Evolutionary conservation across 768 basidiomycete species (phyloP), one percentile per base, ranked within the genome.

Genomic region (Trametes maxima): DNA sequence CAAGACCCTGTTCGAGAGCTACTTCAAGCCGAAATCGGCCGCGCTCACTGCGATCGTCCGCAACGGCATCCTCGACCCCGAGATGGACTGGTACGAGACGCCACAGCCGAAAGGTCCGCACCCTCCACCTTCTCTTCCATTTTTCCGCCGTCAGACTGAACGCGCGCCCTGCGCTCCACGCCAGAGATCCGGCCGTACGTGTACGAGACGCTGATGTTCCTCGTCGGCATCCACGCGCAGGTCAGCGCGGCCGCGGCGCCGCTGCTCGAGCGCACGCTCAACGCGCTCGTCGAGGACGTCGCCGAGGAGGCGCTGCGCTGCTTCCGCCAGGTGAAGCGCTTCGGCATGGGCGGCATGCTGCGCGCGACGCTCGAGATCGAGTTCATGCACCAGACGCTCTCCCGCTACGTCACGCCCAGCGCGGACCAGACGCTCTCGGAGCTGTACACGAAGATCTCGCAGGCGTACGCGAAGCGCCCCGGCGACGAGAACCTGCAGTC

Each of bases 291-390:
- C 14, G 89, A 93, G 62, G 88, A 90, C 60, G 78, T 96, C 17
- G 90, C 94, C 14, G 81, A 85, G 10, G 93, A 95, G 68, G 90
- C 95, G 0, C 78, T 98, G 56, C 82, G 80, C 14, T 92, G 88
- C 74, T 95, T 99, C 83, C 84, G 84, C 67, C 88, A 95, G 74
- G 87, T 98, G 43, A 89, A 88, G 69, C 83, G 88, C 50, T 98
- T 97, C 70, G 95, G 95, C 17, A 97, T 98, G 89, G 97, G 97
- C 33, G 97, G 97, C 10, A 98, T 98, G 97, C 82, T 99, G 45
- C 86, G 93, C 95, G 97, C 97, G 14, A 98, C 97, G 5, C 87
- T 99, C 25, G 96, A 98, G 75, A 97, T 98, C 66, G 97, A 98
- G 77, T 98, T 98, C 78, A 88, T 98, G 81, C 96, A 99, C 74